phyloP scores from a whole-genome alignment of 805 yeast genomes.

The Saccharomycopsis sp. region DNA sequence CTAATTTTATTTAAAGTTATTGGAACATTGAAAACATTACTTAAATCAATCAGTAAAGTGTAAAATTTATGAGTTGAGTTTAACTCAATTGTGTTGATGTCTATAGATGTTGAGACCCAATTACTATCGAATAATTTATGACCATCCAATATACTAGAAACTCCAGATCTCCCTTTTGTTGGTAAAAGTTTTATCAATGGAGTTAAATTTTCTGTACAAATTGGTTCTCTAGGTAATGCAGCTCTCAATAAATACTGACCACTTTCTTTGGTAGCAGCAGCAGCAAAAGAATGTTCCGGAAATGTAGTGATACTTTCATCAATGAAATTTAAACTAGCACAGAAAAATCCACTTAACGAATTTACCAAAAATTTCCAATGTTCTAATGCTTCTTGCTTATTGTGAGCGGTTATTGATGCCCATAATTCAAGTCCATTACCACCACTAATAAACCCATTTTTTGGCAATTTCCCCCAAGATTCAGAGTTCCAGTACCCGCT shows the following conservation, averaged over 20 bases:
- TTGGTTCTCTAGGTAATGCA: conserved; percentile 88
- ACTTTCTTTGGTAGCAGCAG: conserved; percentile 10
- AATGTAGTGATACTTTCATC: conserved; percentile 72
- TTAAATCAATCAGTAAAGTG: conserved; percentile 58
- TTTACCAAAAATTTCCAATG: conserved; percentile 71
- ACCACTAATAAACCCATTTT: conserved; percentile 65
- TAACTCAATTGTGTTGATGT: conserved; percentile 53
- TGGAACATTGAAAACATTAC: conserved; percentile 65
- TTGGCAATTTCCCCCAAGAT: conserved; percentile 78
- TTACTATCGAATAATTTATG: conserved; percentile 83
- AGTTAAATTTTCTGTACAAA: conserved; percentile 94
- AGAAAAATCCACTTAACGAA: conserved; percentile 81
- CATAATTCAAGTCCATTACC: conserved; percentile 95
- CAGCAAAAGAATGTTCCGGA: conserved; percentile 40
- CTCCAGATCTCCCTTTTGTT: conserved; percentile 85
- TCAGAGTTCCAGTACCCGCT: conserved; percentile 95
- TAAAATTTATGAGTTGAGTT: conserved; percentile 28
- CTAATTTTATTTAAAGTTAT: conserved; percentile 54
- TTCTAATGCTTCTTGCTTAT: conserved; percentile 45
- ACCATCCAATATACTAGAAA: conserved; percentile 80
- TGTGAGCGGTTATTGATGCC: conserved; percentile 69
- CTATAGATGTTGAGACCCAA: conserved; percentile 93
- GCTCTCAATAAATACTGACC: conserved; percentile 60
- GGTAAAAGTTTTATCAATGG: conserved; percentile 89
- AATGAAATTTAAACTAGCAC: conserved; percentile 89